Evolutionary conservation across 2,329 filamentous ascomycete species (phyloP), one percentile per base, ranked within the genome.

Genomic region (Fusarium robinianum): DNA sequence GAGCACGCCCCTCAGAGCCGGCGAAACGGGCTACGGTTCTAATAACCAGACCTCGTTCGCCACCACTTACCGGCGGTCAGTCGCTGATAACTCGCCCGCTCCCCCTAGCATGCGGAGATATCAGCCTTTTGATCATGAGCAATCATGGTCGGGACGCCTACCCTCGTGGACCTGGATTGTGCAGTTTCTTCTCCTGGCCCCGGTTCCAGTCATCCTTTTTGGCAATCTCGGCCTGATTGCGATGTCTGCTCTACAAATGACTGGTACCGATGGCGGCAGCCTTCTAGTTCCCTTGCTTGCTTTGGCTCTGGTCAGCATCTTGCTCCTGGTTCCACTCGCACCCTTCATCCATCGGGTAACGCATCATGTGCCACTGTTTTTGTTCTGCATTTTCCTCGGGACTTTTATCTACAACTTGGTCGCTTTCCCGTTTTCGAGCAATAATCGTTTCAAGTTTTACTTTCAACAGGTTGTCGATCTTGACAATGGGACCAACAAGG

Each of bases 281-380:
- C 73, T 85, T 12, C 69, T 95, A 11, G 67, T 81, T 6, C 84
- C 90, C 5, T 90, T 96, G 65, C 63, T 95, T 10, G 67, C 81
- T 23, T 78, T 90, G 27, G 84, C 85, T 0, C 63, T 77, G 6
- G 77, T 92, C 50, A 83, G 84, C 9, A 79, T 89, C 1, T 63
- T 96, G 2, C 63, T 96, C 0, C 70, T 96, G 12, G 72, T 89
- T 1, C 94, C 94, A 0, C 67, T 90, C 3, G 79, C 84, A 1
- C 94, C 94, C 0, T 95, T 95, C 63, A 77, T 96, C 26, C 91
- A 97, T 65, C 85, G 92, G 29, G 82, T 94, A 52, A 89, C 85
- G 2, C 87, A 87, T 63, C 90, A 95, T 47, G 67, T 97, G 4
- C 91, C 94, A 0, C 72, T 85, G 0, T 84, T 95, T 58, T 68